A percentile compares a stretch with the other conserved stretches of the same genome.
Conservation (phyloP, 805 yeast species). For the Wickerhamiella vanderwaltii region DNA sequence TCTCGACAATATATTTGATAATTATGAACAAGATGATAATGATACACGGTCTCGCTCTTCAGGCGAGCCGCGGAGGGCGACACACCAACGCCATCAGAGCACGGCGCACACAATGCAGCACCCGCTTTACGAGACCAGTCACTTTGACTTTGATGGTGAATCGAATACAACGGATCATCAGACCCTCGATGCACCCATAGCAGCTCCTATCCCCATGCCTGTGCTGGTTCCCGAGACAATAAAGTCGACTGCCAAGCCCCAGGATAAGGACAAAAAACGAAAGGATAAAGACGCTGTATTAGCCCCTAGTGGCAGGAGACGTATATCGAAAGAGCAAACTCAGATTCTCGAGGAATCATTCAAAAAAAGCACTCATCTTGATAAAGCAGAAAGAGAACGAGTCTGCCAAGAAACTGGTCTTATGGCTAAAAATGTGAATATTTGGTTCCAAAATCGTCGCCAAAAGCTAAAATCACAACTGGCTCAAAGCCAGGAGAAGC, state of each 20-base stretch:
- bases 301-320: conserved; percentile 15
- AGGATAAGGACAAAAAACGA: background rate
- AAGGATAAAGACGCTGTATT: background rate
- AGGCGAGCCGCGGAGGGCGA: background rate
- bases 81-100: conserved; percentile 4
- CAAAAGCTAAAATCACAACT: conserved; percentile 40
- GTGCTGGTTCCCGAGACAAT: no score
- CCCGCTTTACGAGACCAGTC: conserved; percentile 4
- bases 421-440: conserved; percentile 75
- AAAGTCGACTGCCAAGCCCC: no score
- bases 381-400: conserved; percentile 53
- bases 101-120: conserved; percentile 7
- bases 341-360: conserved; percentile 59
- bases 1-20: conserved; percentile 1
- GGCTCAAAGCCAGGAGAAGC: conserved; percentile 13
- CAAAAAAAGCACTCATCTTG: conserved; percentile 62
- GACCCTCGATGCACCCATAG: no score
- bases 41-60: background rate
- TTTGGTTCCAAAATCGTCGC: conserved; percentile 89
- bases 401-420: conserved; percentile 61
- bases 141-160: conserved; percentile 1
- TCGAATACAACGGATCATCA: no score
- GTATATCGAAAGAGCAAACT: conserved; percentile 26
- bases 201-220: no score
- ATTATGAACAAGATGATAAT: background rate